Conservation (phyloP, 2,329 filamentous ascomycete genomes). For the Alternaria viburni region DNA sequence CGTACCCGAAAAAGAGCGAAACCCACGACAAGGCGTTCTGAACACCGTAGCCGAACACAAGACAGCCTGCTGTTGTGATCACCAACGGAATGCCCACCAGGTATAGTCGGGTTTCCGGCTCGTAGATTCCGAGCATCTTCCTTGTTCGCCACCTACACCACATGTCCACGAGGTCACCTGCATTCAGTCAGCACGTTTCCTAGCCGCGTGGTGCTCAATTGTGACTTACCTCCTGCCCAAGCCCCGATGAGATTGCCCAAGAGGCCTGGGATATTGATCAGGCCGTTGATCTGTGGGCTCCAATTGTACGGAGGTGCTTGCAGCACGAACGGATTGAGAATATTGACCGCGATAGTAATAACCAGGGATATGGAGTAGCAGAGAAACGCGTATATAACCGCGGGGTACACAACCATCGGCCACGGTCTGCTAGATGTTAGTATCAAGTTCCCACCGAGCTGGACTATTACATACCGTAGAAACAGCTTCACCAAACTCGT, state of each 20-base stretch:
- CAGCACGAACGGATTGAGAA: constrained; percentile 49
- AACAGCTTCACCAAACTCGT: constrained; percentile 46
- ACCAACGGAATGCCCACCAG: constrained; percentile 51
- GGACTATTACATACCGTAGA: constrained; percentile 16
- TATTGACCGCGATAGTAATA: constrained; percentile 50
- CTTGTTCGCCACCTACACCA: constrained; percentile 53
- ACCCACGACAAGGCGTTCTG: constrained; percentile 52
- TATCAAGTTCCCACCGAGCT: neutral
- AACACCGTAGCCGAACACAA: constrained; percentile 56
- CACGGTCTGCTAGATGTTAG: constrained; percentile 36
- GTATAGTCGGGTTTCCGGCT: constrained; percentile 55
- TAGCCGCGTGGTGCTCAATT: neutral
- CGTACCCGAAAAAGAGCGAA: constrained; percentile 55
- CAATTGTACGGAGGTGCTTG: constrained; percentile 50
- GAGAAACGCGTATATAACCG: constrained; percentile 47
- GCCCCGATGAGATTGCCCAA: constrained; percentile 54
- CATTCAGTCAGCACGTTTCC: neutral
- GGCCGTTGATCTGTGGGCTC: constrained; percentile 44
- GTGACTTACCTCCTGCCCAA: constrained; percentile 42
- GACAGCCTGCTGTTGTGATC: constrained; percentile 52
- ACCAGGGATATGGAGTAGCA: constrained; percentile 48
- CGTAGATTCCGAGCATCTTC: constrained; percentile 52
- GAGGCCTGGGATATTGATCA: constrained; percentile 51
- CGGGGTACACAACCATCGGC: constrained; percentile 47
- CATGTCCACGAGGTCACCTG: constrained; percentile 52